Conservation (phyloP, 2,329 filamentous ascomycete species). For the Hypoxylon sp. region DNA sequence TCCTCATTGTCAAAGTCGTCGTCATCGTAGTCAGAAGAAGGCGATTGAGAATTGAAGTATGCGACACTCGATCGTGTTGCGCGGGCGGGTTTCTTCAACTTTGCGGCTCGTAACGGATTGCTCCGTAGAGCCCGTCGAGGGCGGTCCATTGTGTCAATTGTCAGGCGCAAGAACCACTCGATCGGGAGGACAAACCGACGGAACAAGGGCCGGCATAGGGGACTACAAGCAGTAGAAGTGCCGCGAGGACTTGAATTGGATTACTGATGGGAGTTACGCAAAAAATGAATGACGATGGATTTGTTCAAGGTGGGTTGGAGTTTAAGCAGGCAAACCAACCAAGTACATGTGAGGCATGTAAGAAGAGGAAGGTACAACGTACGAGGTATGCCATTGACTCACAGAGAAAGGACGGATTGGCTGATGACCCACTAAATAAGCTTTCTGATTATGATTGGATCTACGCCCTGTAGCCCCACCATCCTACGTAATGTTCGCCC, state of each 20-base stretch:
- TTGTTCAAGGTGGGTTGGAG: constrained; percentile 3
- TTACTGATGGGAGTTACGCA: not conserved
- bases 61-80: constrained; percentile 45
- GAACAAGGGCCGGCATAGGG: constrained; percentile 4
- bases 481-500: not conserved
- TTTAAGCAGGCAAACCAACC: constrained; percentile 6
- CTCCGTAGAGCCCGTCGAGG: constrained; percentile 46
- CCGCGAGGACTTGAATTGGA: not conserved
- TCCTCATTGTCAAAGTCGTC: constrained; percentile 28
- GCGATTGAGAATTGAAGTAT: constrained; percentile 33
- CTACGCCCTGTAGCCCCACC: constrained; percentile 17
- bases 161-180: constrained; percentile 29
- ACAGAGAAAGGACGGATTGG: constrained; percentile 28
- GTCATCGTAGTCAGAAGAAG: constrained; percentile 32
- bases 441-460: constrained; percentile 36
- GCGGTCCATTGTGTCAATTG: constrained; percentile 49
- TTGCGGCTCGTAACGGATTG: constrained; percentile 49
- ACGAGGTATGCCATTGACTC: constrained; percentile 33
- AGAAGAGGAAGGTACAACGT: constrained; percentile 12
- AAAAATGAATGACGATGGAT: constrained; percentile 1
- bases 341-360: not conserved
- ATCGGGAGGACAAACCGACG: constrained; percentile 3
- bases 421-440: constrained; percentile 33
- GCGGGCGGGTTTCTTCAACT: constrained; percentile 48
- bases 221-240: not conserved